These are phyloP conservation scores for Colletotrichum tofieldiae DNA, from an alignment of 2,329 filamentous ascomycete genomes.

Conservation along the genomic window DNA sequence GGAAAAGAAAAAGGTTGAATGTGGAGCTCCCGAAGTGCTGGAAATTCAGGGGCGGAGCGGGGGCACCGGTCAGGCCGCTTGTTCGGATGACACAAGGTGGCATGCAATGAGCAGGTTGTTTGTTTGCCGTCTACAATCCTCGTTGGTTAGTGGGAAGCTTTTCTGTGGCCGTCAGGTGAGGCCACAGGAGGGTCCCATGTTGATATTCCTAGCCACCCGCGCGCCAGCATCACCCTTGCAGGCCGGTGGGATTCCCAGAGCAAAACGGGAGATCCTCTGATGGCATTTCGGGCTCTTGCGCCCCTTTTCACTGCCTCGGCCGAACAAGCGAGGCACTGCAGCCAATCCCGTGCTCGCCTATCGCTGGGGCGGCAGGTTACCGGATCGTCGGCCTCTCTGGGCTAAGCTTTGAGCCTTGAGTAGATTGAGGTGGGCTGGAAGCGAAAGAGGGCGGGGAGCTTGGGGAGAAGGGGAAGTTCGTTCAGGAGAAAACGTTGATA, in stretches of 20 bases:
- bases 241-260: not conserved
- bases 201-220: not conserved
- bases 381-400: constrained; percentile 30
- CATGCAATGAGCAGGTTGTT: not conserved
- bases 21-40: constrained; percentile 1
- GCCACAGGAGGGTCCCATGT: not conserved
- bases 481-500: constrained; percentile 16
- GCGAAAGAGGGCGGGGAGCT: not conserved
- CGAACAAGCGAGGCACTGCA: constrained; percentile 21
- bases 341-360: not conserved
- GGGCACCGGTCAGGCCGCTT: constrained; percentile 12
- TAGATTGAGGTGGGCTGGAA: constrained; percentile 22
- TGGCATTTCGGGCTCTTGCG: not conserved
- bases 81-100: constrained; percentile 22
- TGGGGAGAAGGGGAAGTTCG: not conserved
- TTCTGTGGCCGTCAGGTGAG: not conserved
- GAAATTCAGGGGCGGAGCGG: constrained; percentile 31
- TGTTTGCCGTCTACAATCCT: not conserved
- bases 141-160: not conserved
- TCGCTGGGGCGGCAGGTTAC: constrained; percentile 18
- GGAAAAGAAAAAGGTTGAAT: not conserved
- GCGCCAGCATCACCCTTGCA: constrained; percentile 21
- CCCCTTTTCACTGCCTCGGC: constrained; percentile 18
- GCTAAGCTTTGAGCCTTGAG: constrained; percentile 21
- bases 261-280: constrained; percentile 26